phyloP scores from a whole-genome alignment of 768 basidiomycete species.

The Coprinellus aureogranulatus region DNA sequence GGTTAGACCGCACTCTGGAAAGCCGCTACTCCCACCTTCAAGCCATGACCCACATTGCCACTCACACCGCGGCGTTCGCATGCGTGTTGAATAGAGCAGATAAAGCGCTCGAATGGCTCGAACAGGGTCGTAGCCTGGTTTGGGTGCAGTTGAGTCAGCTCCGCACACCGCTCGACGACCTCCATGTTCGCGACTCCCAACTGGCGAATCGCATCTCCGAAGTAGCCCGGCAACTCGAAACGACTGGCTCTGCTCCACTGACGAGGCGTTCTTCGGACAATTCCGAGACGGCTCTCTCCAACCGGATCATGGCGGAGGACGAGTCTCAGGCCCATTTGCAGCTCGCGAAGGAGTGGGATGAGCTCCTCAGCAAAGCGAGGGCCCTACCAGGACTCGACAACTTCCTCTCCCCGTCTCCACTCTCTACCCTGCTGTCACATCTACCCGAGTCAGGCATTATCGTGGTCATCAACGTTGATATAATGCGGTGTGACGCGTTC shows the following conservation, averaged over 20 bases:
- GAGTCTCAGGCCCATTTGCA: not conserved
- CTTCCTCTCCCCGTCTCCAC: slow-evolving; percentile 1
- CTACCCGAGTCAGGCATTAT: slow-evolving; percentile 1
- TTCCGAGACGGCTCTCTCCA: no score
- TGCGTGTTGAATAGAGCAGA: slow-evolving; percentile 16
- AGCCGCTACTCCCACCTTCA: not conserved
- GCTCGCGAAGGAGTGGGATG: slow-evolving; percentile 1
- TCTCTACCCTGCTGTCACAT: not conserved
- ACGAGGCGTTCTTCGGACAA: no score
- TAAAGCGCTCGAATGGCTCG: slow-evolving; percentile 32
- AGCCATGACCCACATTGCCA: not conserved
- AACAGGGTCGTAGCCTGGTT: slow-evolving; percentile 20
- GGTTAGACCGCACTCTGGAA: slow-evolving; percentile 4
- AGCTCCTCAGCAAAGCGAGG: not conserved
- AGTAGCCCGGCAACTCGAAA: slow-evolving; percentile 13
- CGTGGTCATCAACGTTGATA: slow-evolving; percentile 6
- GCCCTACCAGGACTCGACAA: not conserved
- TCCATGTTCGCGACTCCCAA: slow-evolving; percentile 2
- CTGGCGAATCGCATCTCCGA: slow-evolving; percentile 13
- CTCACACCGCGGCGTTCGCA: slow-evolving; percentile 24
- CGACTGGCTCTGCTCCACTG: slow-evolving; percentile 2
- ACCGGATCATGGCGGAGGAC: not conserved
- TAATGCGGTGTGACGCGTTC: slow-evolving; percentile 6
- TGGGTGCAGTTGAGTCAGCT: slow-evolving; percentile 15
- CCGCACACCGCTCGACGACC: slow-evolving; percentile 13